phyloP scores from a whole-genome alignment of 2,329 filamentous ascomycete genomes.

The Claviceps spartinae region DNA sequence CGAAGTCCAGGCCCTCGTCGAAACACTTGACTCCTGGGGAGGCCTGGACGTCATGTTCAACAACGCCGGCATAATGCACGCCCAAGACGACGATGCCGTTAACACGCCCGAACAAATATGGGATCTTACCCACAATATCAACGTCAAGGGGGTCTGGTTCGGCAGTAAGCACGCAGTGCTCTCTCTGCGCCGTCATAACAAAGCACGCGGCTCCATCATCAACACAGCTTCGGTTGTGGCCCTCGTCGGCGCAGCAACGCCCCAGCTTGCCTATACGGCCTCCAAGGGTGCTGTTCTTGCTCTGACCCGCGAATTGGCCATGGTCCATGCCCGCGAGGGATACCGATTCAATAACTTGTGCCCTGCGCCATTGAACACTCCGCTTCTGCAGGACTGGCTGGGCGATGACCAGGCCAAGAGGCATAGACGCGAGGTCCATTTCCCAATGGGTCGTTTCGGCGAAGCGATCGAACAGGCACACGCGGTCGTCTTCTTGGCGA shows the following conservation, averaged over 20 bases:
- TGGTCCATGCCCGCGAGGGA: slow-evolving; percentile 79
- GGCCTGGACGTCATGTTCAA: slow-evolving; percentile 91
- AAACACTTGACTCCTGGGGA: slow-evolving; percentile 67
- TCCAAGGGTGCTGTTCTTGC: slow-evolving; percentile 88
- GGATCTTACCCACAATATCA: slow-evolving; percentile 87
- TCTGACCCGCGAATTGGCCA: slow-evolving; percentile 78
- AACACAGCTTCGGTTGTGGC: slow-evolving; percentile 87
- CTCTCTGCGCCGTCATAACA: slow-evolving; percentile 64
- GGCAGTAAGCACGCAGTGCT: slow-evolving; percentile 85
- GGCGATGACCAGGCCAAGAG: slow-evolving; percentile 77
- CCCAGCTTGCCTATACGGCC: slow-evolving; percentile 84
- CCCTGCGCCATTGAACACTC: slow-evolving; percentile 84
- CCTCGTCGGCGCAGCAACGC: slow-evolving; percentile 73
- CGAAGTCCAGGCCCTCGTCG: slow-evolving; percentile 62
- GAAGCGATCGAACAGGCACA: slow-evolving; percentile 92
- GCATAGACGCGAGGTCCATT: slow-evolving; percentile 72
- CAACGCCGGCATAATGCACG: slow-evolving; percentile 96
- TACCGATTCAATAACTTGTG: slow-evolving; percentile 86
- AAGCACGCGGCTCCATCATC: slow-evolving; percentile 71
- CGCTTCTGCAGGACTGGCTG: slow-evolving; percentile 84
- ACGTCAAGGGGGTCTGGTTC: slow-evolving; percentile 97
- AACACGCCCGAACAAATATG: slow-evolving; percentile 82
- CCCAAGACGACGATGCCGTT: slow-evolving; percentile 63
- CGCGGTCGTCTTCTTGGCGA: slow-evolving; percentile 75
- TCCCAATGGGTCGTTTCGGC: slow-evolving; percentile 76